Percentiles rank a stretch among this genome's conserved stretches.
Conservation (phyloP, 768 basidiomycete species). For the Mycena haematopus region DNA sequence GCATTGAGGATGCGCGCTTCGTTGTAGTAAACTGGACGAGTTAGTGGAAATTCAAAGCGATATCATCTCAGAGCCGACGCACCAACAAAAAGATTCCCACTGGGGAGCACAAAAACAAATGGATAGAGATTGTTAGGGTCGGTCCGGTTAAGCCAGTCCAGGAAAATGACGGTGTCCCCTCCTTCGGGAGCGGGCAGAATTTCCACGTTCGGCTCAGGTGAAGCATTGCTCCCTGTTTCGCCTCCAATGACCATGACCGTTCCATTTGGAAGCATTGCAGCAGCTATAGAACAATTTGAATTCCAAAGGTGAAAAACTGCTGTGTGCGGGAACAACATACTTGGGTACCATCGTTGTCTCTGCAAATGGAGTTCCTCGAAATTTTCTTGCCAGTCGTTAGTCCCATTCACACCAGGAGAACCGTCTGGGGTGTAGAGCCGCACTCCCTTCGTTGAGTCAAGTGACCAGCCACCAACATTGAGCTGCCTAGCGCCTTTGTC, state of each 20-base stretch:
- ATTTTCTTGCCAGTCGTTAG: conserved; percentile 84
- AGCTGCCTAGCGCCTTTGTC: conserved; percentile 73
- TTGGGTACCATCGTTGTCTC: conserved; percentile 34
- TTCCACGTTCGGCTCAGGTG: conserved; percentile 73
- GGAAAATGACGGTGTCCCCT: conserved; percentile 62
- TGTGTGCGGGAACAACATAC: conserved; percentile 38
- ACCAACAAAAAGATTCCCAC: conserved; percentile 75
- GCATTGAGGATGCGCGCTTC: conserved; percentile 80
- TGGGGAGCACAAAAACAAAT: conserved; percentile 75
- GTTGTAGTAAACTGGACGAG: conserved; percentile 72
- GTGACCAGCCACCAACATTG: conserved; percentile 75
- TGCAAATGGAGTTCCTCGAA: conserved; percentile 61
- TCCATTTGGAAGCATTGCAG: conserved; percentile 75
- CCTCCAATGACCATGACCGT: conserved; percentile 62
- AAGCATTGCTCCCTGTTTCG: conserved; percentile 72
- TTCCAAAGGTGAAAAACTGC: neutral
- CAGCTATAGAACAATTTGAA: conserved; percentile 46
- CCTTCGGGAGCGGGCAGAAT: conserved; percentile 71
- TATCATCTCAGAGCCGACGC: conserved; percentile 28
- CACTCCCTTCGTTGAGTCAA: conserved; percentile 73
- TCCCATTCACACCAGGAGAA: conserved; percentile 68
- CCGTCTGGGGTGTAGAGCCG: conserved; percentile 79
- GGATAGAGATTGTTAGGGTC: conserved; percentile 86
- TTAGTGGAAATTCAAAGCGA: neutral
- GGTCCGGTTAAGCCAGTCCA: conserved; percentile 73